Evolutionary conservation across 768 basidiomycete genomes (phyloP).

Genomic region (Rhizopogon vinicolor): DNA sequence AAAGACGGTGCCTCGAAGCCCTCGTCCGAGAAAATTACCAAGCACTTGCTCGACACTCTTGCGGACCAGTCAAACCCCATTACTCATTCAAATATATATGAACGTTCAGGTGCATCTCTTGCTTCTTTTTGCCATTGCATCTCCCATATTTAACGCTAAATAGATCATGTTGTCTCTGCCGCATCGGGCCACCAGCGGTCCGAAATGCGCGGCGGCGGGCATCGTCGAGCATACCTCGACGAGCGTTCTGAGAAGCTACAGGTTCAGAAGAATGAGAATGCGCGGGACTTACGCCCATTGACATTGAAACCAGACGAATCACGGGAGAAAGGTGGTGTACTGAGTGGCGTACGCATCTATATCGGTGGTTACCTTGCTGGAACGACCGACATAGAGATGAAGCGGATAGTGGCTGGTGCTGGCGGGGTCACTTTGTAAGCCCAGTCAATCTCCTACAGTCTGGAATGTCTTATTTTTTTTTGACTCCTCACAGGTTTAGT

Average conservation of each 20-base stretch:
- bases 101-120: conserved; percentile 48
- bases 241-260: conserved; percentile 44
- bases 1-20: conserved; percentile 26
- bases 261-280: conserved; percentile 17
- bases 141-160: neutral
- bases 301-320: neutral
- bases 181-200: conserved; percentile 67
- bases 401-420: conserved; percentile 54
- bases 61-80: conserved; percentile 69
- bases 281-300: conserved; percentile 3
- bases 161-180: conserved; percentile 58
- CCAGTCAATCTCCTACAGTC: neutral
- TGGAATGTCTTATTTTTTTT: neutral
- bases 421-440: conserved; percentile 66
- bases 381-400: conserved; percentile 81
- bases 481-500: conserved; percentile 35
- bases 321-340: conserved; percentile 17
- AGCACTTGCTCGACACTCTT: conserved; percentile 57
- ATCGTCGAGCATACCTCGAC: conserved; percentile 33
- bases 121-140: neutral
- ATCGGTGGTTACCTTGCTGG: conserved; percentile 65
- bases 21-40: conserved; percentile 46
- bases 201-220: conserved; percentile 34
- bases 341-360: conserved; percentile 51
- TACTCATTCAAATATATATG: conserved; percentile 62